phyloP scores from a whole-genome alignment of 345 rosid species.

The Psidium friedrichsthalianum region DNA sequence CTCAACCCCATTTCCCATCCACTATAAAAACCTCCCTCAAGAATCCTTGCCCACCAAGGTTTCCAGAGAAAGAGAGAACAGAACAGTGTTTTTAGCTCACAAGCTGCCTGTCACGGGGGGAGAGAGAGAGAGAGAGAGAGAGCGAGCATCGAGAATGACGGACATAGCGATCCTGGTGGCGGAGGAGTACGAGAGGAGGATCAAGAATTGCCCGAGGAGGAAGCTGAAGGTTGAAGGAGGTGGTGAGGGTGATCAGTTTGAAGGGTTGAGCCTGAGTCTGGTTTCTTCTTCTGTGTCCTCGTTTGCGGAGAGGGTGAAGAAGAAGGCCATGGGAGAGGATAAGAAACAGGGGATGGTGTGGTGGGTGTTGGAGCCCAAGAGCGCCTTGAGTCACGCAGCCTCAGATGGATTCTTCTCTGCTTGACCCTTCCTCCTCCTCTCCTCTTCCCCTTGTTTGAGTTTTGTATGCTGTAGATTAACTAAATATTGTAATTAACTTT shows the following conservation, averaged over 20 bases:
- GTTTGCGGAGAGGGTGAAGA: background rate
- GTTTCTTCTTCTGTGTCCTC: background rate
- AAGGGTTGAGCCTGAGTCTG: background rate
- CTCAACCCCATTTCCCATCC: background rate
- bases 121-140: background rate
- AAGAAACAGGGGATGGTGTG: background rate
- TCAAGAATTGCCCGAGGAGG: constrained; percentile 7
- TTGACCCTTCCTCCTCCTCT: background rate
- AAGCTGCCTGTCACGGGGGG: background rate
- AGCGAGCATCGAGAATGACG: constrained; percentile 18
- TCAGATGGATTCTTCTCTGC: background rate
- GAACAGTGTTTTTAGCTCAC: background rate
- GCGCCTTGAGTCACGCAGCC: background rate
- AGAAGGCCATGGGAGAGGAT: background rate
- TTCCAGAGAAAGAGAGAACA: background rate
- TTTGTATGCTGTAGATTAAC: background rate
- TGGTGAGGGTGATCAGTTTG: background rate
- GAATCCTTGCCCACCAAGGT: background rate
- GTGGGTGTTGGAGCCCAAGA: background rate
- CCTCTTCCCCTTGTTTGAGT: background rate
- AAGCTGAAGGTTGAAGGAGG: background rate
- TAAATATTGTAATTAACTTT: background rate
- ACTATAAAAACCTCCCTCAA: background rate
- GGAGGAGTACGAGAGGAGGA: constrained; percentile 51
- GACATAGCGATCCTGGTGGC: constrained; percentile 57